Conservation (phyloP, 78 protist genomes). For the Dictyostelium purpureum region DNA sequence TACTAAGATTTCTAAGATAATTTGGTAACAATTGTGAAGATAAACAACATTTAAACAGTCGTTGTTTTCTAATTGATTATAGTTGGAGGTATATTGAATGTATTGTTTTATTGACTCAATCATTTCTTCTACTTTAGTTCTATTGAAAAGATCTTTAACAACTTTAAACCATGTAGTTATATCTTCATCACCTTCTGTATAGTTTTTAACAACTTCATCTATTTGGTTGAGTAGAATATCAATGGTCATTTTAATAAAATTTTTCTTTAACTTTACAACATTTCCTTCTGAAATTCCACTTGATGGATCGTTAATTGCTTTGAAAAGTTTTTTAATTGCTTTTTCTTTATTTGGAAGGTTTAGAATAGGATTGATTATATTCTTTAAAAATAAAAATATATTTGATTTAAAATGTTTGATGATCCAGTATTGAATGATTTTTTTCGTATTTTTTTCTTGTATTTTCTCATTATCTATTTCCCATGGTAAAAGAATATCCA, state of each 20-base stretch:
- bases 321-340: neutral
- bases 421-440: neutral
- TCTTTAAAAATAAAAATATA: neutral
- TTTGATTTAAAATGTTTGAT: neutral
- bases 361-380: neutral
- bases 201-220: neutral
- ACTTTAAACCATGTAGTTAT: neutral
- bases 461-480: no score
- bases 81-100: neutral
- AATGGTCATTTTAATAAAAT: neutral
- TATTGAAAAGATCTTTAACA: constrained; percentile 1
- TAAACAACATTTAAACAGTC: neutral
- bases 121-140: neutral
- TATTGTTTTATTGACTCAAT: neutral
- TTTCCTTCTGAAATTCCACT: neutral
- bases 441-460: neutral
- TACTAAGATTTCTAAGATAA: neutral
- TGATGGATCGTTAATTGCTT: neutral
- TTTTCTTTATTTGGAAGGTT: neutral
- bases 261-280: neutral
- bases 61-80: no score
- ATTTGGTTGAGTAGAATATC: neutral
- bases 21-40: neutral
- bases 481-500: neutral
- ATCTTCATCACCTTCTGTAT: neutral